A percentile compares a stretch with the other conserved stretches of the same genome.
These are phyloP conservation scores for Hyphodiscus hymeniophilus DNA, from an alignment of 495 filamentous ascomycete species.

Conservation along the genomic window DNA sequence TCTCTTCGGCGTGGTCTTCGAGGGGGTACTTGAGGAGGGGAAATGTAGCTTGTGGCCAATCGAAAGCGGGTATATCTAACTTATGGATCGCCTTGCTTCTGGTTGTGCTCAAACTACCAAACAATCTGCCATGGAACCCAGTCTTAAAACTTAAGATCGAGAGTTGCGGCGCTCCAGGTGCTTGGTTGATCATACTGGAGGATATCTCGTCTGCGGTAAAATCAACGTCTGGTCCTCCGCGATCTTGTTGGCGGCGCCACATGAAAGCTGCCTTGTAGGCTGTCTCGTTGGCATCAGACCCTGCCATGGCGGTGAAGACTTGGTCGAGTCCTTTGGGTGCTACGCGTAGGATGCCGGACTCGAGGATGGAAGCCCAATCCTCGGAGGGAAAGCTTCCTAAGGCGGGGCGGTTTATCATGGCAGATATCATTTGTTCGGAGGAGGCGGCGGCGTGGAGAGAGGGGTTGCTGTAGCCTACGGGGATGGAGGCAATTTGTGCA, in stretches of 20 bases:
- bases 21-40: slow-evolving; percentile 86
- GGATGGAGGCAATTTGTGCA: slow-evolving; percentile 95
- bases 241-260: slow-evolving; percentile 83
- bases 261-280: slow-evolving; percentile 99
- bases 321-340: slow-evolving; percentile 89
- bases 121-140: slow-evolving; percentile 92
- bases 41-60: slow-evolving; percentile 97
- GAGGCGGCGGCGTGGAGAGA: slow-evolving; percentile 59
- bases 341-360: slow-evolving; percentile 79
- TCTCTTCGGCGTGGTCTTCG: slow-evolving; percentile 73
- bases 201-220: slow-evolving; percentile 77
- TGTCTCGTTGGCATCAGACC: slow-evolving; percentile 97
- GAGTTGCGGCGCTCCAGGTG: slow-evolving; percentile 73
- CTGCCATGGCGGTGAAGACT: slow-evolving; percentile 94
- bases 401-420: slow-evolving; percentile 88
- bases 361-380: slow-evolving; percentile 80
- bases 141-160: slow-evolving; percentile 92
- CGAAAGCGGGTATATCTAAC: slow-evolving; percentile 94
- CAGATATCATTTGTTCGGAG: slow-evolving; percentile 70
- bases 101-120: slow-evolving; percentile 86
- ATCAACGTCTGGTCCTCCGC: slow-evolving; percentile 72
- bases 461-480: slow-evolving; percentile 95
- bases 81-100: slow-evolving; percentile 98
- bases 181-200: slow-evolving; percentile 76
- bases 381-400: slow-evolving; percentile 92